A percentile compares a stretch with the other conserved stretches of the same genome.
Conservation (phyloP, 441 rosid species). For the Erodium moschatum region DNA sequence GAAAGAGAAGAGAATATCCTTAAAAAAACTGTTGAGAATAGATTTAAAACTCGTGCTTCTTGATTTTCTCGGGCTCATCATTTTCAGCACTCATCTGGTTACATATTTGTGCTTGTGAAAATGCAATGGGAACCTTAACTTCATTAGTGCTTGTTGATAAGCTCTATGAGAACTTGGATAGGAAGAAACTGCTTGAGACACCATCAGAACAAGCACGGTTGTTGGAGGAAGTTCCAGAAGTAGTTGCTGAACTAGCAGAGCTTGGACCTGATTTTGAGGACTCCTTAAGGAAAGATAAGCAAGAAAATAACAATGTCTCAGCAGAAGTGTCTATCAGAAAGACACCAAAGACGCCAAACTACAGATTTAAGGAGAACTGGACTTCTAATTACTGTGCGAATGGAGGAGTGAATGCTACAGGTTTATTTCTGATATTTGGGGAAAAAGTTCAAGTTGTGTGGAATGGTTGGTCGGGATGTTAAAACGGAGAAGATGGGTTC, state of each 20-base stretch:
- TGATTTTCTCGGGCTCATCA: neutral
- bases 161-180: slow-evolving; percentile 29
- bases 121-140: slow-evolving; percentile 30
- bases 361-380: slow-evolving; percentile 12
- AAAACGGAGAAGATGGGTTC: neutral
- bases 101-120: too few species aligned
- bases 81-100: too few species aligned
- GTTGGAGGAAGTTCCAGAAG: slow-evolving; percentile 34
- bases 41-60: neutral
- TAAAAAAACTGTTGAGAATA: neutral
- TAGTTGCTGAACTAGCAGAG: slow-evolving; percentile 32
- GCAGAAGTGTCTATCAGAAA: slow-evolving; percentile 6
- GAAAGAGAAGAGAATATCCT: slow-evolving; percentile 58
- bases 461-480: neutral
- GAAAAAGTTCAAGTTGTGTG: neutral
- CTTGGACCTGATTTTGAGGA: slow-evolving; percentile 19
- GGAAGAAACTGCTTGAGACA: slow-evolving; percentile 30
- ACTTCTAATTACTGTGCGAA: neutral
- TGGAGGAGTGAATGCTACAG: slow-evolving; percentile 20
- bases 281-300: slow-evolving; percentile 16
- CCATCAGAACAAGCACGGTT: slow-evolving; percentile 40
- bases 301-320: neutral
- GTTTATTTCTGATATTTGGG: slow-evolving; percentile 14
- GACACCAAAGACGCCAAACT: neutral
- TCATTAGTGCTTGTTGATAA: slow-evolving; percentile 20